Evolutionary conservation across 441 rosid species (phyloP).

Genomic region (Isatis lusitanica): DNA sequence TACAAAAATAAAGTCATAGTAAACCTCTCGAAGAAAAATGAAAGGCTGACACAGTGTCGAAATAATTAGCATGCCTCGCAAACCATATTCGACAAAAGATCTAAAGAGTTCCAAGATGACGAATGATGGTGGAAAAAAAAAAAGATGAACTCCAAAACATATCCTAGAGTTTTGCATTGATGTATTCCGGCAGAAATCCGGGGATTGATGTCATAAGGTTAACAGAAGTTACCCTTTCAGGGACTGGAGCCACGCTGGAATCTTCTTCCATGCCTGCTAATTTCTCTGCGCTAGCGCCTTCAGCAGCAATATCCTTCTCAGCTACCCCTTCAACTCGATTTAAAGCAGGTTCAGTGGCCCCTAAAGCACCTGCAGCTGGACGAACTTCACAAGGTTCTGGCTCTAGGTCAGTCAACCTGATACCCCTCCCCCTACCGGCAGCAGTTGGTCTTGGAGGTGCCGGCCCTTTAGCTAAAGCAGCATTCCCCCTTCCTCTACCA

Average conservation of each 20-base stretch:
- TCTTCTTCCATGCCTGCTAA: conserved; percentile 78
- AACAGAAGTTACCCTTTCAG: conserved; percentile 66
- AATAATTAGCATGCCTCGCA: background rate
- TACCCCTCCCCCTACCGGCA: conserved; percentile 87
- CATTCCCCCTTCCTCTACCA: conserved; percentile 95
- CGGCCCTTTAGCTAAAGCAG: conserved; percentile 78
- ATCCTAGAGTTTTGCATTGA: background rate
- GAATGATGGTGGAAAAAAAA: background rate
- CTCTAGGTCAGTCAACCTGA: conserved; percentile 81
- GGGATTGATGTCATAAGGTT: conserved; percentile 22
- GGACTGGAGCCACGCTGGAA: conserved; percentile 75
- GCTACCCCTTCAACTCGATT: conserved; percentile 76
- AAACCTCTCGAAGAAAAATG: conserved; percentile 11
- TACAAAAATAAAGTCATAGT: conserved; percentile 18
- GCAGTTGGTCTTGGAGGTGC: conserved; percentile 66
- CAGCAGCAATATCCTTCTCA: conserved; percentile 76
- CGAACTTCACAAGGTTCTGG: conserved; percentile 77
- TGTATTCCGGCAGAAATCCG: background rate
- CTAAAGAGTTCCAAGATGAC: background rate
- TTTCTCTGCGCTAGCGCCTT: conserved; percentile 80
- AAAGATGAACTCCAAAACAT: background rate
- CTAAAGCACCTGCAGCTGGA: conserved; percentile 64
- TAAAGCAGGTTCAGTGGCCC: conserved; percentile 64
- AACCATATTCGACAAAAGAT: conserved; percentile 9
- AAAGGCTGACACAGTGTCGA: conserved; percentile 3